Evolutionary conservation across 2,329 filamentous ascomycete genomes (phyloP).

Genomic region (Calonectria henricotiae): DNA sequence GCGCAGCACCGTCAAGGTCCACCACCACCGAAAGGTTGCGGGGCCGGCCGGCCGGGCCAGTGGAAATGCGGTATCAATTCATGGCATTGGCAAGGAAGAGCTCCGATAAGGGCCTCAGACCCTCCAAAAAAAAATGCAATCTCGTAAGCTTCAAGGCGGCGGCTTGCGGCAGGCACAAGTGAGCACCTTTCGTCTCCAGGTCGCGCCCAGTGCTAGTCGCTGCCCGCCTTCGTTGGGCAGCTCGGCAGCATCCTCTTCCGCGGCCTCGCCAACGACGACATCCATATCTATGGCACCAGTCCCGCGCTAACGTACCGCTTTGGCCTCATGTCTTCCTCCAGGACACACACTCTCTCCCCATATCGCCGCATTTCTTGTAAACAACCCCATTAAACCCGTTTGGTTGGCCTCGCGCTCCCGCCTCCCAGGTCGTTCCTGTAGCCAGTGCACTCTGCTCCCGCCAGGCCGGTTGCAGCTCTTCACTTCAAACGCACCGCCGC

Average conservation of each 20-base stretch:
- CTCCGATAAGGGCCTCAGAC: conserved; percentile 27
- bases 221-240: conserved; percentile 29
- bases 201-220: conserved; percentile 3
- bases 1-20: conserved; percentile 26
- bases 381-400: neutral
- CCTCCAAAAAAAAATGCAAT: neutral
- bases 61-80: conserved; percentile 16
- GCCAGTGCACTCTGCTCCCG: neutral
- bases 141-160: conserved; percentile 3
- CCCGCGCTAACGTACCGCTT: conserved; percentile 29
- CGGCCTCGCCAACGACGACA: neutral
- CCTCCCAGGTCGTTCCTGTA: neutral
- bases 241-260: neutral
- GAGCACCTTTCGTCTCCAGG: conserved; percentile 2
- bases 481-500: neutral
- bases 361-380: neutral
- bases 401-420: neutral
- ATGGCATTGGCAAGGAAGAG: neutral
- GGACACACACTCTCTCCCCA: neutral
- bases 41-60: conserved; percentile 28
- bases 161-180: conserved; percentile 18
- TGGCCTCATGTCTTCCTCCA: conserved; percentile 19
- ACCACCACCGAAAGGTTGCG: conserved; percentile 27
- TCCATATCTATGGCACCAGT: conserved; percentile 13
- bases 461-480: neutral